phyloP scores from a whole-genome alignment of 1,139 yeast genomes.

The Kazachstania sp. region DNA sequence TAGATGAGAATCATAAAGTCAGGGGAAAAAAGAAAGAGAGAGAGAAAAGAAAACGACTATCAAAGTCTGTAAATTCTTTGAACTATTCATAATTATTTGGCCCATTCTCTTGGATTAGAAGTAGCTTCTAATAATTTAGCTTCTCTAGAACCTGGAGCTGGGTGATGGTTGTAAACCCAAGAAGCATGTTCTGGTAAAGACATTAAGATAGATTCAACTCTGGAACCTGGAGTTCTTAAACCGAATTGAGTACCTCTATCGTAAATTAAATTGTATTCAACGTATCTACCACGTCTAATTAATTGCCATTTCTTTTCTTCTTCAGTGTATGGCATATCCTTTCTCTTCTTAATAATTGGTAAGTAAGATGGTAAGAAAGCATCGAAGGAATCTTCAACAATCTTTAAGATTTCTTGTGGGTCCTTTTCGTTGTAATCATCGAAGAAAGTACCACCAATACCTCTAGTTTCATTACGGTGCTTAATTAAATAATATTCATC shows the following conservation, averaged over 20 bases:
- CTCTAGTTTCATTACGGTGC: constrained; percentile 84
- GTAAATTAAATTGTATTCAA: constrained; percentile 87
- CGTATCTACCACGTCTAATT: constrained; percentile 91
- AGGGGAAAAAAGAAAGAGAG: neutral
- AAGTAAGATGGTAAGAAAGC: constrained; percentile 82
- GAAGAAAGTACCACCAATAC: constrained; percentile 93
- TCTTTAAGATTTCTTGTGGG: constrained; percentile 60
- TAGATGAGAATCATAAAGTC: neutral
- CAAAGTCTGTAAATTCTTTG: neutral
- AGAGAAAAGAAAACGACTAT: neutral
- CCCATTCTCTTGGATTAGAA: constrained; percentile 75
- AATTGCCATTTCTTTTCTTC: constrained; percentile 91
- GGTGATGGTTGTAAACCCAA: constrained; percentile 85
- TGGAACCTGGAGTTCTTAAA: constrained; percentile 87
- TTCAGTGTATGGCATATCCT: constrained; percentile 61
- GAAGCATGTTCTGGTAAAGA: constrained; percentile 83
- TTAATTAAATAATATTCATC: constrained; percentile 83
- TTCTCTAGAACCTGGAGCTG: constrained; percentile 73
- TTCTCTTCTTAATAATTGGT: constrained; percentile 65
- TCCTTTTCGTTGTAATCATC: constrained; percentile 77
- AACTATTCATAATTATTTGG: constrained; percentile 5
- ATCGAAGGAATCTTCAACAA: constrained; percentile 74
- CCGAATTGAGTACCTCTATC: constrained; percentile 98
- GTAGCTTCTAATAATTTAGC: constrained; percentile 61
- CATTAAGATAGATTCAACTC: constrained; percentile 88